Base-by-base conservation (phyloP, 257 asterid genomes). In the Fraxinus anomala region DNA sequence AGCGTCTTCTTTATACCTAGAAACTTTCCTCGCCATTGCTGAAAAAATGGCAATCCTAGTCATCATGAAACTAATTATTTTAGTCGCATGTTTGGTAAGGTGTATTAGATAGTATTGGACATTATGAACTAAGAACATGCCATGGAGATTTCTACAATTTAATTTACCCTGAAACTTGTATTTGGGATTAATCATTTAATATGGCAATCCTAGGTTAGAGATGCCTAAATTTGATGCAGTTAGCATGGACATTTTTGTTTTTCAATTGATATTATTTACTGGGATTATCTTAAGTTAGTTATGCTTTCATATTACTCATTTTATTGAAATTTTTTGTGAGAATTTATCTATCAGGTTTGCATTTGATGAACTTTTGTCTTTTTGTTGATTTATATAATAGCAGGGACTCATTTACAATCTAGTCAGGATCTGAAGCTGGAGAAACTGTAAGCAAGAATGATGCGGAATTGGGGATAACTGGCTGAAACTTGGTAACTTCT, bases 351-450 rank as follows among this genome's bases (percentile, higher is more conserved):
- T n/a, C 21, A n/a, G 16, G 31, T 23, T n/a, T 61, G 14, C 2
- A 61, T 21, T 21, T 61, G 33, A 31, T 61, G 68, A 61, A 9
- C 30, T 61, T 61, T 61, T 10, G 68, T 23, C 31, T 5, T 23
- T 61, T 9, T 21, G 9, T 61, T 61, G 14, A 23, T 23, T 23
- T 10, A 21, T 61, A 10, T 61, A 21, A 23, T 23, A 61, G 33
- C 9, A 61, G 6, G 68, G 33, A 61, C 33, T 61, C 30, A 61
- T 21, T 24, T 61, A 21, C 68, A 61, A 17, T 24, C 30, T 21
- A 23, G 33, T 23, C 17, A 3, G 17, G 75, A 63, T 72, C 82
- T 44, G 80, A 78, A 63, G 73, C 37, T 42, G 76, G 71, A 51
- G 81, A 28, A 12, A 26, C 23, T n/a, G 4, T 56, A n/a, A 61